Evolutionary conservation across 2,329 filamentous ascomycete genomes (phyloP).

Genomic region (Aspergillus vadensis): DNA sequence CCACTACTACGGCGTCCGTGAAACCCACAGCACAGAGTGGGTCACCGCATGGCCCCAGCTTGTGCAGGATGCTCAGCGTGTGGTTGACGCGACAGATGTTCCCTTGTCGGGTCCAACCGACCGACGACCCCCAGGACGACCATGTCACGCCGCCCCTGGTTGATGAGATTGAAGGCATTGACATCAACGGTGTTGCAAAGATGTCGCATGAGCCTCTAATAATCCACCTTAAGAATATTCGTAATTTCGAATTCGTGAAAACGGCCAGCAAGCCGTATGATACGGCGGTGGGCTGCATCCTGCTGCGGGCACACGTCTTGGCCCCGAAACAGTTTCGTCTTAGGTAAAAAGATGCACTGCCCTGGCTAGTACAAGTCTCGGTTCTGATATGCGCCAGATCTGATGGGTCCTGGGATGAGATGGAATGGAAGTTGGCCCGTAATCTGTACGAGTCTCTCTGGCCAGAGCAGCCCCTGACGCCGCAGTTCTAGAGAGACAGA

Average conservation of each 20-base stretch:
- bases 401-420: slow-evolving; percentile 1
- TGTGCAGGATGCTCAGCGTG: slow-evolving; percentile 11
- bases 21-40: slow-evolving; percentile 19
- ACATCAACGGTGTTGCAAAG: slow-evolving; percentile 12
- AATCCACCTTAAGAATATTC: background rate
- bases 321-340: slow-evolving; percentile 14
- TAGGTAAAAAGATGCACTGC: background rate
- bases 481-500: background rate
- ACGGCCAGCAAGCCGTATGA: slow-evolving; percentile 22
- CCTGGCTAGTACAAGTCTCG: background rate
- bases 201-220: slow-evolving; percentile 13
- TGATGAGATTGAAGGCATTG: slow-evolving; percentile 13
- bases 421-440: background rate
- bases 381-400: background rate
- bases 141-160: background rate
- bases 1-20: slow-evolving; percentile 19
- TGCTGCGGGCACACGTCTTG: slow-evolving; percentile 22
- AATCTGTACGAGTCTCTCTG: background rate
- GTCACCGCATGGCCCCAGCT: slow-evolving; percentile 18
- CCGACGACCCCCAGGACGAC: background rate
- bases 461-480: background rate
- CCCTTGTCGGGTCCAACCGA: slow-evolving; percentile 5
- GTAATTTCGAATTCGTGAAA: slow-evolving; percentile 11
- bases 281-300: slow-evolving; percentile 20
- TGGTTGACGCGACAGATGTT: slow-evolving; percentile 6